These are phyloP conservation scores for Hymenoscyphus fructigenus DNA, from an alignment of 2,329 filamentous ascomycete genomes.

Conservation along the genomic window DNA sequence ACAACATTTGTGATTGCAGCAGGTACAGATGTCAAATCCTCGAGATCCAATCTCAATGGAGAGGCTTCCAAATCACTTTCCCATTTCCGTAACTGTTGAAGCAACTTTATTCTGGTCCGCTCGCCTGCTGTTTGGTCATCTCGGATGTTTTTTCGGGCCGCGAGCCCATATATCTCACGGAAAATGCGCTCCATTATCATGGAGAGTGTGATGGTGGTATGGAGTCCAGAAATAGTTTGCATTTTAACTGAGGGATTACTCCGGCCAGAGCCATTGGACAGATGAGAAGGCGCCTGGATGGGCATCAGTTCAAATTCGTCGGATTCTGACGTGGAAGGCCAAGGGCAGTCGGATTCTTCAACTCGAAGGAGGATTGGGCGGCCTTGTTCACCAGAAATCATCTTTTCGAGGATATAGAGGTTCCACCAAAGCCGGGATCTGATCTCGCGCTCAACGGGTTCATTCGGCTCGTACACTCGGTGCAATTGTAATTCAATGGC, in stretches of 20 bases:
- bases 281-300: constrained; percentile 10
- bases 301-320: constrained; percentile 37
- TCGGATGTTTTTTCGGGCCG: constrained; percentile 30
- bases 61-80: constrained; percentile 30
- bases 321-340: constrained; percentile 32
- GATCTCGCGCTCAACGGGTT: constrained; percentile 30
- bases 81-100: constrained; percentile 29
- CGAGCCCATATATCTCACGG: constrained; percentile 32
- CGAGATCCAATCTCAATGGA: constrained; percentile 31
- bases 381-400: constrained; percentile 34
- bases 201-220: constrained; percentile 28
- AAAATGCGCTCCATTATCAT: constrained; percentile 30
- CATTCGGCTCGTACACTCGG: constrained; percentile 24
- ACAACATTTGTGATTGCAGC: constrained; percentile 34
- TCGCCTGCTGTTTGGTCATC: constrained; percentile 30
- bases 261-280: constrained; percentile 9
- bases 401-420: constrained; percentile 35
- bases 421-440: constrained; percentile 37
- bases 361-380: constrained; percentile 30
- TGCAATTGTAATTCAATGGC: constrained; percentile 34
- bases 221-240: constrained; percentile 33
- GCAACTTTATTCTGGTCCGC: constrained; percentile 27
- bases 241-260: constrained; percentile 28
- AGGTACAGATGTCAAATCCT: constrained; percentile 30
- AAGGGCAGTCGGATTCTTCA: constrained; percentile 33